Evolutionary conservation across 305 asterid species (phyloP), one percentile per base, ranked within the genome.

Genomic region (Rubia peregrina): DNA sequence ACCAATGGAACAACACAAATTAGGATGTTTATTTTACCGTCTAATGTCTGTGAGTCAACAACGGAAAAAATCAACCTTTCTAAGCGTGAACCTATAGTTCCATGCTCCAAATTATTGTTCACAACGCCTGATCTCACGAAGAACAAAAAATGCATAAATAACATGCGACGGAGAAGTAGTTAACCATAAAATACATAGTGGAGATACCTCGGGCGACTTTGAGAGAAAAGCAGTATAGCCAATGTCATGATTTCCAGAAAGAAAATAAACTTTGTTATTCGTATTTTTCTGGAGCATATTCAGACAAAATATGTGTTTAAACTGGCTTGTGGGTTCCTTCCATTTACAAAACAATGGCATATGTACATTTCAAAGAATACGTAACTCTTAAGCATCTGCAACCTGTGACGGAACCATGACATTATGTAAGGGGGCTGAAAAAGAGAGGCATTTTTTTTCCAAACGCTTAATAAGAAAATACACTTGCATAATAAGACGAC

Each of bases 241-340:
- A 22, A 79, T 83, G 75, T 94, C 99, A 83, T 94, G 99, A 83
- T 94, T 94, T 71, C 99, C 99, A 71, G 91, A 76, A 66, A 94
- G 89, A 78, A 84, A 88, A 80, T 81, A 72, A 53, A 85, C 75
- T 81, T 85, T 80, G 43, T 76, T 68, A 67, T 81, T 87, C 77
- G 86, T 73, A 71, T 76, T 97, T 91, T 77, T 76, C 87, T 12
- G 79, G 71, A 38, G 88, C 91, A 66, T 94, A 97, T 70, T 83
- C 84, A 89, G 84, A 79, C 86, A 78, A 80, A 91, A 91, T 59
- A 89, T 91, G 86, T 94, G 99, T 80, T 78, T 85, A 68, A 94
- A 81, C 74, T 96, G 99, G 75, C 60, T 95, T 83, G 3, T 89
- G 83, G 66, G 91, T 76, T 89, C 96, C 87, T 85, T 83, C 98